Conservation (phyloP, 2,329 filamentous ascomycete species). For the Colletotrichum abscissum region DNA sequence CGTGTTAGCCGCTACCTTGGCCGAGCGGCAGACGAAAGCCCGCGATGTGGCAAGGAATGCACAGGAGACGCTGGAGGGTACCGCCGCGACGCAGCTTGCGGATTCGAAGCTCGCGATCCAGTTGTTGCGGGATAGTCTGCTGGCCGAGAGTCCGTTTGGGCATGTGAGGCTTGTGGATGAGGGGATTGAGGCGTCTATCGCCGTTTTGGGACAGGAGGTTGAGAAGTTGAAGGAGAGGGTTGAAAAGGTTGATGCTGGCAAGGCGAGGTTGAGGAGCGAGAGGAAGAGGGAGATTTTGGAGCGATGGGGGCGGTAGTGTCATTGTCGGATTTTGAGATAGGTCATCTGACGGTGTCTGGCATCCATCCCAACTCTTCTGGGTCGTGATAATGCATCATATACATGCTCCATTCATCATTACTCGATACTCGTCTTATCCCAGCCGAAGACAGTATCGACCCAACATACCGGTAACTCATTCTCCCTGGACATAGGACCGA, state of each 20-base stretch:
- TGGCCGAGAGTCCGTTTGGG: conserved; percentile 63
- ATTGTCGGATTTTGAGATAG: background rate
- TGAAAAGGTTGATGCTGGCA: conserved; percentile 49
- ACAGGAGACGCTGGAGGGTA: conserved; percentile 62
- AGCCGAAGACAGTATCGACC: background rate
- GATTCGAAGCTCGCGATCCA: conserved; percentile 62
- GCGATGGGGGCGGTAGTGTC: conserved; percentile 49
- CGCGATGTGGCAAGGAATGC: conserved; percentile 56
- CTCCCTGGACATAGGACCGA: background rate
- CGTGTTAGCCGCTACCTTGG: conserved; percentile 48
- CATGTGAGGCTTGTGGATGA: conserved; percentile 61
- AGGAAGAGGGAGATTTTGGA: conserved; percentile 61
- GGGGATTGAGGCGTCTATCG: conserved; percentile 63
- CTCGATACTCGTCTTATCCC: too few relatives aligned
- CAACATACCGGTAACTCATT: background rate
- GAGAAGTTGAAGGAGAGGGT: conserved; percentile 52
- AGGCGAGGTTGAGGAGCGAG: conserved; percentile 52
- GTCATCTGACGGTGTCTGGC: too few relatives aligned
- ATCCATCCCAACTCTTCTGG: too few relatives aligned
- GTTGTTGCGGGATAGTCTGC: conserved; percentile 60
- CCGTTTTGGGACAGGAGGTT: conserved; percentile 57
- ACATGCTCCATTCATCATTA: background rate
- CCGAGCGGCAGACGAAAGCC: conserved; percentile 55
- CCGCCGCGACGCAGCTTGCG: conserved; percentile 53
- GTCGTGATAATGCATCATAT: too few relatives aligned